Conservation (phyloP, 306 rosid species). For the Lathyrus sativus region DNA sequence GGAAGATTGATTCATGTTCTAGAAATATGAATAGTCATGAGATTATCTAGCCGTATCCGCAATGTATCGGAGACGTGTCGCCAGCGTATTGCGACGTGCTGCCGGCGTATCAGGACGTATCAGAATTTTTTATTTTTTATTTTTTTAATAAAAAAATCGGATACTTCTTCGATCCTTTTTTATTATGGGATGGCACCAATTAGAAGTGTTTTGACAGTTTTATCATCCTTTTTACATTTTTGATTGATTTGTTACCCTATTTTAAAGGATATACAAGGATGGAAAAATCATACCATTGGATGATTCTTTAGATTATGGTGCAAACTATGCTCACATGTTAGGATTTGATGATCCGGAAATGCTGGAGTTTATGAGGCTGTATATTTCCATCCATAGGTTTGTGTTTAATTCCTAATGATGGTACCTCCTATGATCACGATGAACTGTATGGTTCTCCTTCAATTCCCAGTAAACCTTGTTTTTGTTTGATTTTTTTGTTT, state of each 20-base stretch:
- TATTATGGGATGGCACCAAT: conserved; percentile 24
- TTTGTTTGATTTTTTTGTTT: conserved; percentile 16
- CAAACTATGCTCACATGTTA: conserved; percentile 85
- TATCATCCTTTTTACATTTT: conserved; percentile 38
- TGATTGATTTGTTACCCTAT: conserved; percentile 31
- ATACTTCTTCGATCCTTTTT: too few relatives aligned
- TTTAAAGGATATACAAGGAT: conserved; percentile 82
- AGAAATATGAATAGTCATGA: too few relatives aligned
- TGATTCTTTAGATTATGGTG: conserved; percentile 94
- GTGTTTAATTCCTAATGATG: conserved; percentile 37
- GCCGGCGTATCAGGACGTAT: too few relatives aligned
- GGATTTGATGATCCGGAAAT: conserved; percentile 88
- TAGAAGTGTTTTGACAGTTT: conserved; percentile 16
- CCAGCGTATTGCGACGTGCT: too few relatives aligned
- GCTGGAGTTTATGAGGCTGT: conserved; percentile 96
- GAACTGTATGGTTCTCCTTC: conserved; percentile 22
- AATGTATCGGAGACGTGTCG: too few relatives aligned
- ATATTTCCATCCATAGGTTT: conserved; percentile 90
- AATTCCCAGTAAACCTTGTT: not conserved
- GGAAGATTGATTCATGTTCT: too few relatives aligned
- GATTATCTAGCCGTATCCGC: too few relatives aligned
- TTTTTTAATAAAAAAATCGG: too few relatives aligned
- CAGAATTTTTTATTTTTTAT: too few relatives aligned
- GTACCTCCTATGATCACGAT: conserved; percentile 9
- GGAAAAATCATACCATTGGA: conserved; percentile 68